A percentile compares a stretch with the other conserved stretches of the same genome.
phyloP scores from a whole-genome alignment of 768 basidiomycete genomes.

The Candolleomyces efflorescens region DNA sequence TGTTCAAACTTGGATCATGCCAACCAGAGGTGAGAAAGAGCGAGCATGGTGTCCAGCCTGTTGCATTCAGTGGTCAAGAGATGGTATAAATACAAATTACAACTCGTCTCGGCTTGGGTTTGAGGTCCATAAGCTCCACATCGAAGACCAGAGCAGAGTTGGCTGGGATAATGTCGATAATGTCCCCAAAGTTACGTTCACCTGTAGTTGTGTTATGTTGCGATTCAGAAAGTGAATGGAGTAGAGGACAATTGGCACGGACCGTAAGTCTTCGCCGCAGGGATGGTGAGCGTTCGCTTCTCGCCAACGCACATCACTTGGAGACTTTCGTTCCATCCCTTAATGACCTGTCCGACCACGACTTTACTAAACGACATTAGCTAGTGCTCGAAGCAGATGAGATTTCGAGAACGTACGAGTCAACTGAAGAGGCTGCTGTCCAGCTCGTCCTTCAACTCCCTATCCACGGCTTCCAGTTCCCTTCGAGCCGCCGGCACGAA shows the following conservation, averaged over 20 bases:
- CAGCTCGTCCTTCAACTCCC: no score
- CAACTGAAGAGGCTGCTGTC: constrained; percentile 70
- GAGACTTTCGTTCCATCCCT: constrained; percentile 83
- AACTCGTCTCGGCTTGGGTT: constrained; percentile 52
- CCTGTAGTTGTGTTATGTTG: constrained; percentile 36
- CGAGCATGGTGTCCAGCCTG: no score
- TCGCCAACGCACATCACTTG: constrained; percentile 83
- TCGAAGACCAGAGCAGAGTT: constrained; percentile 82
- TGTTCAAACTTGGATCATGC: no score
- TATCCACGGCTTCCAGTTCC: no score
- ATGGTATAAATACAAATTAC: constrained; percentile 22
- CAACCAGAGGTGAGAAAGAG: no score
- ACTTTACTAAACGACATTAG: constrained; percentile 37
- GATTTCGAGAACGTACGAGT: constrained; percentile 44
- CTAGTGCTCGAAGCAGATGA: background rate
- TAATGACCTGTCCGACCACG: constrained; percentile 77
- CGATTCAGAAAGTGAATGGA: background rate
- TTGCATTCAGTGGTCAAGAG: no score
- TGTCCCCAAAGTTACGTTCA: constrained; percentile 63
- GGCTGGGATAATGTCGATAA: constrained; percentile 83
- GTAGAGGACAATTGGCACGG: constrained; percentile 21
- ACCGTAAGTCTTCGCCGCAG: constrained; percentile 80
- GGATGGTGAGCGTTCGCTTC: constrained; percentile 87
- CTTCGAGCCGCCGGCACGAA: no score
- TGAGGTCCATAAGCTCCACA: constrained; percentile 72